These are phyloP conservation scores for Pseudocercospora musae DNA, from an alignment of 2,329 filamentous ascomycete species.

Conservation along the genomic window DNA sequence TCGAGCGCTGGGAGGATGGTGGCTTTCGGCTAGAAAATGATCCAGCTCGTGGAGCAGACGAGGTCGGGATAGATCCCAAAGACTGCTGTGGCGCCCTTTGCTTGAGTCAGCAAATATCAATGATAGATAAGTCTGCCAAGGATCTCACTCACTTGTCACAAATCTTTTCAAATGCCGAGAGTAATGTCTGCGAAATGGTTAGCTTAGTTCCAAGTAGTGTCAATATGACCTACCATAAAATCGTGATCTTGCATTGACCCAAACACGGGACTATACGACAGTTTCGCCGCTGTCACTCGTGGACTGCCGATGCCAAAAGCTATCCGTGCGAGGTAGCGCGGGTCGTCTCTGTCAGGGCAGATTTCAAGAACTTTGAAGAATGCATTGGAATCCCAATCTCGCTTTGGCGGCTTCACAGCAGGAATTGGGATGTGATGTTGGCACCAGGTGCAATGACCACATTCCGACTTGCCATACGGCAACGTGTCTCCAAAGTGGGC, in stretches of 20 bases:
- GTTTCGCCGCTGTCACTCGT: conserved; percentile 48
- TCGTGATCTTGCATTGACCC: conserved; percentile 55
- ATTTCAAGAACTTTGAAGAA: conserved; percentile 47
- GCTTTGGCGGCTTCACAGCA: conserved; percentile 41
- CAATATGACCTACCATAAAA: conserved; percentile 44
- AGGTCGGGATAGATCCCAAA: neutral
- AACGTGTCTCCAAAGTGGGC: conserved; percentile 57
- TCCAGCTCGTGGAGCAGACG: neutral
- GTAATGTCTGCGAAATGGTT: conserved; percentile 14
- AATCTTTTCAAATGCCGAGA: conserved; percentile 23
- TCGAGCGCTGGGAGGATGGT: neutral
- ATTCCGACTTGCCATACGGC: conserved; percentile 43
- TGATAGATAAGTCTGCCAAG: neutral
- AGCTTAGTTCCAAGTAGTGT: neutral
- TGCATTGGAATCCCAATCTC: conserved; percentile 39
- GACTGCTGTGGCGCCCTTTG: neutral
- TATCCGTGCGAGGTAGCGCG: conserved; percentile 57
- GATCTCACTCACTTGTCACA: conserved; percentile 16
- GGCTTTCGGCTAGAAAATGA: neutral
- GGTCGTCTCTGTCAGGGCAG: conserved; percentile 53
- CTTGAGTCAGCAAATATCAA: neutral
- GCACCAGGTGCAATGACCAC: conserved; percentile 52
- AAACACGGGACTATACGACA: conserved; percentile 48
- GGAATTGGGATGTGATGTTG: conserved; percentile 35
- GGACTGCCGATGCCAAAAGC: conserved; percentile 63